These are phyloP conservation scores for Fusarium buharicum DNA, from an alignment of 2,329 filamentous ascomycete genomes.

Conservation along the genomic window DNA sequence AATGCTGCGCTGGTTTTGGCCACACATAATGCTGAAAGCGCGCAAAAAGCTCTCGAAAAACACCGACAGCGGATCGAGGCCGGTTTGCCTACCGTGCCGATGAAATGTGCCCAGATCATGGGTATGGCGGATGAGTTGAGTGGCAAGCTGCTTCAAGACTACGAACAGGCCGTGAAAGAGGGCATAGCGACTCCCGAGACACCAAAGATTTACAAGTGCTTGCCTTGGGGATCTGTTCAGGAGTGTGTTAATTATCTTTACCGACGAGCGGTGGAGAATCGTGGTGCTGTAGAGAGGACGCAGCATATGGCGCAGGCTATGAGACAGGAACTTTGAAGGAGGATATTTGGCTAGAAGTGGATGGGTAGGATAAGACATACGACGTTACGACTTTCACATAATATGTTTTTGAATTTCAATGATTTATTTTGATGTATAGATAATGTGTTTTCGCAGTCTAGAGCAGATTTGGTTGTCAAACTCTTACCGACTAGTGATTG, in stretches of 20 bases:
- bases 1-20: conserved; percentile 61
- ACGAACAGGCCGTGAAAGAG: conserved; percentile 34
- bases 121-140: conserved; percentile 69
- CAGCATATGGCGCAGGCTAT: conserved; percentile 45
- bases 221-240: conserved; percentile 53
- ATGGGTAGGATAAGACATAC: too few relatives aligned
- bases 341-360: conserved; percentile 34
- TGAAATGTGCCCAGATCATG: conserved; percentile 64
- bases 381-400: too few relatives aligned
- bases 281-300: conserved; percentile 50
- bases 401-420: too few relatives aligned
- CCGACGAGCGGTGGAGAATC: conserved; percentile 54
- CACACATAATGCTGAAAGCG: conserved; percentile 60
- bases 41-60: conserved; percentile 55
- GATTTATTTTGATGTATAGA: too few relatives aligned
- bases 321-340: conserved; percentile 45
- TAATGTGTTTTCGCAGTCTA: too few relatives aligned
- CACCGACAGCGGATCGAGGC: conserved; percentile 53
- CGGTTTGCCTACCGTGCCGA: conserved; percentile 45
- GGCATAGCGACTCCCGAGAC: conserved; percentile 26
- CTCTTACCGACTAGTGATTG: too few relatives aligned
- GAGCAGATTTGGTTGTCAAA: too few relatives aligned
- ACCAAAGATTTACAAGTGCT: conserved; percentile 51
- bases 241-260: conserved; percentile 54
- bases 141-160: conserved; percentile 57